Conservation (phyloP, 2,329 filamentous ascomycete species). For the Mycosphaerella sp. region DNA sequence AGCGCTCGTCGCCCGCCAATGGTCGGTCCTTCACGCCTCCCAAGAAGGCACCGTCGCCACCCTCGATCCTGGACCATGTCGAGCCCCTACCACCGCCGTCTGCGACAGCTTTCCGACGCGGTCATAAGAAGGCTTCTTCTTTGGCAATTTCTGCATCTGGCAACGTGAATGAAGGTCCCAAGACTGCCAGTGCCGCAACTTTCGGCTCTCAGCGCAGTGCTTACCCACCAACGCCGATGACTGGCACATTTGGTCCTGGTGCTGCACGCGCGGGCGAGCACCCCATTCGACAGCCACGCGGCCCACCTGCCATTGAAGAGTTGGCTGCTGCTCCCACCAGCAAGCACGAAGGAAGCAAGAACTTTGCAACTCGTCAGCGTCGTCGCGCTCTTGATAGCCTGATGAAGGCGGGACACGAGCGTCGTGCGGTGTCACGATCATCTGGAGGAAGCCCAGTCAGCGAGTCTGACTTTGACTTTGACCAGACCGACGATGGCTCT, state of each 20-base stretch:
- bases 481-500: constrained; percentile 56
- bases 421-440: constrained; percentile 63
- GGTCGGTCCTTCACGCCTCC: constrained; percentile 60
- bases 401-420: constrained; percentile 79
- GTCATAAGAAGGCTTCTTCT: constrained; percentile 83
- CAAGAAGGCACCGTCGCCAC: constrained; percentile 60
- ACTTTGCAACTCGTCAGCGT: constrained; percentile 88
- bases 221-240: constrained; percentile 73
- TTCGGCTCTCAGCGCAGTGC: constrained; percentile 39
- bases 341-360: constrained; percentile 92
- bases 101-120: constrained; percentile 84
- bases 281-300: constrained; percentile 84
- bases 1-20: constrained; percentile 46
- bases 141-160: constrained; percentile 54
- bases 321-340: constrained; percentile 82
- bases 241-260: constrained; percentile 84
- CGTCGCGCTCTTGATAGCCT: constrained; percentile 88
- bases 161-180: constrained; percentile 59
- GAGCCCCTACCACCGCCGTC: constrained; percentile 78
- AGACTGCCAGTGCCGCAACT: constrained; percentile 54
- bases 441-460: constrained; percentile 68
- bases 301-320: constrained; percentile 86
- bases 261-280: constrained; percentile 92
- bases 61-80: constrained; percentile 49
- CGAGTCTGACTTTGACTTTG: constrained; percentile 65